Conservation (phyloP, 176 grass and related monocot genomes). For the Ampelocalamus luodianensis region DNA sequence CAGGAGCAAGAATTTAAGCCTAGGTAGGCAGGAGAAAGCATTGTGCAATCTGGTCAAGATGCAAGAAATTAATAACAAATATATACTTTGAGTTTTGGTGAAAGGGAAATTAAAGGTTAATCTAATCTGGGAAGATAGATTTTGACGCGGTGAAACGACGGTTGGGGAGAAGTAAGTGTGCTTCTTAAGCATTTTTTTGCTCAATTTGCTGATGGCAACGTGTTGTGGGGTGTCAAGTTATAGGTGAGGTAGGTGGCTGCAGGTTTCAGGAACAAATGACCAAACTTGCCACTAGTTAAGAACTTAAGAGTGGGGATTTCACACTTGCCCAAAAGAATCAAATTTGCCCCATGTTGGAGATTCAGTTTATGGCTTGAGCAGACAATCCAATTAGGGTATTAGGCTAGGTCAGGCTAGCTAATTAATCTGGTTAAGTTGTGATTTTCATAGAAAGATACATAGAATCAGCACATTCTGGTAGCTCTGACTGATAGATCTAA, state of each 20-base stretch:
- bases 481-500: not conserved
- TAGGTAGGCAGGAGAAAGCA: not conserved
- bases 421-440: not conserved
- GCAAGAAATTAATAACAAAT: not conserved
- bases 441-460: not conserved
- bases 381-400: not conserved
- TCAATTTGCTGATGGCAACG: constrained; percentile 36
- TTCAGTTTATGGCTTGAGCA: not conserved
- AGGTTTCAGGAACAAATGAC: constrained; percentile 34
- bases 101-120: not conserved
- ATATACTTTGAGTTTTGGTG: not conserved
- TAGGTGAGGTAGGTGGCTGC: constrained; percentile 54
- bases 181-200: constrained; percentile 39
- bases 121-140: not conserved
- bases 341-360: not conserved
- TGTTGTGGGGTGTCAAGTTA: constrained; percentile 23
- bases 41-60: not conserved
- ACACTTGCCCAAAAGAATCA: not conserved
- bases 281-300: constrained; percentile 46
- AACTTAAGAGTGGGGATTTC: not conserved
- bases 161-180: constrained; percentile 34
- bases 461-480: not conserved
- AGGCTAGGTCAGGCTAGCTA: constrained; percentile 1
- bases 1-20: not conserved
- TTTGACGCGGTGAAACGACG: constrained; percentile 29